These are phyloP conservation scores for Candida smagusa DNA, from an alignment of 1,139 yeast species.

Conservation along the genomic window DNA sequence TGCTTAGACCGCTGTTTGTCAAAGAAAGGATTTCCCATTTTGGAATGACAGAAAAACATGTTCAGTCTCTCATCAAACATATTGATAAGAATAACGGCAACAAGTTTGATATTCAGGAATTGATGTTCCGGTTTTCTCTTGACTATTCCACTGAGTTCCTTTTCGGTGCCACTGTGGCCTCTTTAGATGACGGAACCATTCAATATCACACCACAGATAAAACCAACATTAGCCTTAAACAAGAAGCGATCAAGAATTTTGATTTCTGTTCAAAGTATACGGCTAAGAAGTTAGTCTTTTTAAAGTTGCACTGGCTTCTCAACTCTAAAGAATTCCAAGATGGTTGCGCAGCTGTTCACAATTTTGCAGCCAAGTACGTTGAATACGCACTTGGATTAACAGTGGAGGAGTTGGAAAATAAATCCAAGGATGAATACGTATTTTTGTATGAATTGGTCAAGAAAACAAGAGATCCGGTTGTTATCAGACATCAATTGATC, in stretches of 20 bases:
- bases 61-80: slow-evolving; percentile 35
- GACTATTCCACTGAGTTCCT: slow-evolving; percentile 43
- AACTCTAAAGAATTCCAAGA: slow-evolving; percentile 31
- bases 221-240: slow-evolving; percentile 21
- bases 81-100: slow-evolving; percentile 21
- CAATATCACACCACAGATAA: slow-evolving; percentile 17
- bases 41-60: slow-evolving; percentile 45
- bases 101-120: slow-evolving; percentile 35
- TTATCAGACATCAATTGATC: slow-evolving; percentile 43
- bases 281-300: slow-evolving; percentile 29
- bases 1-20: slow-evolving; percentile 59
- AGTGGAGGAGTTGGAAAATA: slow-evolving; percentile 34
- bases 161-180: slow-evolving; percentile 33
- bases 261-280: slow-evolving; percentile 29
- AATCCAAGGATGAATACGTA: slow-evolving; percentile 33
- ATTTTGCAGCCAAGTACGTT: slow-evolving; percentile 33
- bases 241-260: slow-evolving; percentile 28
- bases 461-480: slow-evolving; percentile 40
- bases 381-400: slow-evolving; percentile 22
- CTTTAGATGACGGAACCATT: slow-evolving; percentile 29
- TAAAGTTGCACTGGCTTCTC: slow-evolving; percentile 23
- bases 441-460: slow-evolving; percentile 45
- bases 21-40: slow-evolving; percentile 55
- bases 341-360: slow-evolving; percentile 16
- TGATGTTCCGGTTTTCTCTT: slow-evolving; percentile 36